A percentile compares a stretch with the other conserved stretches of the same genome.
Evolutionary conservation across 129 eudicot genomes (phyloP).

Genomic region (Oenanthe sinensis): DNA sequence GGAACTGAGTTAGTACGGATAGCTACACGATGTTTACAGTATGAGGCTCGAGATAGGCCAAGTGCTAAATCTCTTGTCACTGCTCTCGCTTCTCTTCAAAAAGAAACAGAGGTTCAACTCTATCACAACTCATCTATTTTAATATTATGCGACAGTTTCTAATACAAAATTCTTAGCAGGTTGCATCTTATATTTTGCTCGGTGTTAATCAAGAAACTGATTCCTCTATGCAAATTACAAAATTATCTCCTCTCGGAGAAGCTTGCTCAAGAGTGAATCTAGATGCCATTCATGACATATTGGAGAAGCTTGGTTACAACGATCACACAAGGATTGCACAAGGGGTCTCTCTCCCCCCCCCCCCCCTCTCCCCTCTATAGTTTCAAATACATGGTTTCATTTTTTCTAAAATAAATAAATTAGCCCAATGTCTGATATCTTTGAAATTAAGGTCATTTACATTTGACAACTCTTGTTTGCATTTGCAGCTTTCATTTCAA

Average conservation of each 20-base stretch:
- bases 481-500: slow-evolving; percentile 10
- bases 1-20: slow-evolving; percentile 56
- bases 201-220: slow-evolving; percentile 37
- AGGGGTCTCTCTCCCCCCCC: slow-evolving; percentile 40
- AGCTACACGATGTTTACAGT: slow-evolving; percentile 71
- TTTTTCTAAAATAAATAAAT: background rate
- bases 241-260: slow-evolving; percentile 52
- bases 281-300: slow-evolving; percentile 62
- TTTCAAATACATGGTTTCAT: background rate
- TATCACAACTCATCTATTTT: background rate
- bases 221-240: slow-evolving; percentile 12
- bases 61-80: slow-evolving; percentile 44
- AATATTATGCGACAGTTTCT: background rate
- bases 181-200: slow-evolving; percentile 56
- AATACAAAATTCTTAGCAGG: slow-evolving; percentile 26
- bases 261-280: slow-evolving; percentile 74
- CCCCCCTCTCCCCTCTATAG: background rate
- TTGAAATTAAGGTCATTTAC: background rate
- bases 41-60: slow-evolving; percentile 80
- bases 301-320: slow-evolving; percentile 57
- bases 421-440: background rate
- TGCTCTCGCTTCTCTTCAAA: slow-evolving; percentile 53
- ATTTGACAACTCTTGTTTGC: background rate
- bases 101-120: slow-evolving; percentile 47
- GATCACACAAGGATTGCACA: slow-evolving; percentile 56